Base-by-base conservation (phyloP, 2,329 filamentous ascomycete species). In the Lecanicillium sp. region DNA sequence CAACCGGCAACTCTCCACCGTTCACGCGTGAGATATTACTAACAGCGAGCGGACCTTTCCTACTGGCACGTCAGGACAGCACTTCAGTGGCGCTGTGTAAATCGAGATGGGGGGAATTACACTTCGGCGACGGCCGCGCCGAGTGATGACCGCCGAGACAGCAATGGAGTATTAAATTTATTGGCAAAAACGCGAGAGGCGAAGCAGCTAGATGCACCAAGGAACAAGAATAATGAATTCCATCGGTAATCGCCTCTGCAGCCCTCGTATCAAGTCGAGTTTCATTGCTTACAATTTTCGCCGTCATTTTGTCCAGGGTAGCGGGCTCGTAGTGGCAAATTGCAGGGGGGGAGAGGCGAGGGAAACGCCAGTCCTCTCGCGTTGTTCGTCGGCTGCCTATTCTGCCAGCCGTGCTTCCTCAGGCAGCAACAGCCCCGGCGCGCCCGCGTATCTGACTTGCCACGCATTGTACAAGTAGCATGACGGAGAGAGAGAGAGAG, bases 371-470 rank as follows among this genome's bases (percentile, higher is more conserved):
- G n/a, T 20, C 11, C 17, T 27, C 29, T 24, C 14, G 32, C 9
- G 11, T 33, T n/a, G 20, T 9, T n/a, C n/a, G n/a, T n/a, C n/a
- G n/a, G 17, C n/a, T 19, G 29, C 27, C 21, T 26, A 23, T 42
- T 43, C 40, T 43, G 40, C 40, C 26, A 14, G 6, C 12, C 9
- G n/a, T 2, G 12, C 19, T 9, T 45, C 43, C 43, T 45, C 43
- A 45, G 43, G 43, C 43, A 45, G 17, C 42, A 45, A 45, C 14
- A 17, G 40, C 26, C 26, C 7, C 12, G 26, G 19, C 4, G 20
- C 30, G 29, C 27, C 14, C 20, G 30, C n/a, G 24, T 29, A 41
- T 43, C 39, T 44, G 41, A 35, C 41, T 44, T 44, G 41, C 41
- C 32, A 36, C 23, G 30, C n/a, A 36, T 20, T n/a, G n/a, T n/a